Conservation (phyloP, 805 yeast species). For the Scheffersomyces spartinae region DNA sequence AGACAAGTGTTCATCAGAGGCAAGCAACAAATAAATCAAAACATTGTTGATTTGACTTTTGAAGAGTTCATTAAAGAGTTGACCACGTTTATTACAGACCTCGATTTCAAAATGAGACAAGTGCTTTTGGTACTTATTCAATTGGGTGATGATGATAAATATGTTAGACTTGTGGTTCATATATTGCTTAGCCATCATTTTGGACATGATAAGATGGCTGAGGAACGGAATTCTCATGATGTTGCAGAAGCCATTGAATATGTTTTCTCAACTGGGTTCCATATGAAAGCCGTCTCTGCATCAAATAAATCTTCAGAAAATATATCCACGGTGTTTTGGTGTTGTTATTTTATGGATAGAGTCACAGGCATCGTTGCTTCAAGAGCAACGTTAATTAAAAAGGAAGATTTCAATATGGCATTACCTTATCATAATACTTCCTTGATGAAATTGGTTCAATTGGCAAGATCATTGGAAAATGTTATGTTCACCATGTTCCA, state of each 20-base stretch:
- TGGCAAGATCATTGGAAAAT: conserved; percentile 14
- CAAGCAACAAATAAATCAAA: conserved; percentile 1
- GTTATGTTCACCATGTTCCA: conserved; percentile 12
- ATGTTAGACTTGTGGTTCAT: conserved; percentile 11
- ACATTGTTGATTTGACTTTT: conserved; percentile 4
- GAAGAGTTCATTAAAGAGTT: conserved; percentile 5
- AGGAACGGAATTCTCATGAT: conserved; percentile 20
- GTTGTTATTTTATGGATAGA: conserved; percentile 19
- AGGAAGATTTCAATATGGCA: conserved; percentile 22
- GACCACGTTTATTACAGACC: conserved; percentile 12
- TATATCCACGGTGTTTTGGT: conserved; percentile 31
- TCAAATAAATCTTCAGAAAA: background rate
- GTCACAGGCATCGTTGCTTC: conserved; percentile 18
- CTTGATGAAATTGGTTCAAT: conserved; percentile 15
- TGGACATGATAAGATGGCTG: conserved; percentile 14
- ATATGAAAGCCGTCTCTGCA: conserved; percentile 14
- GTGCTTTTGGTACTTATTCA: conserved; percentile 14
- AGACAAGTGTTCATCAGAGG: conserved; percentile 9
- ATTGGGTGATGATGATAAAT: conserved; percentile 20
- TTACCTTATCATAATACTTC: conserved; percentile 15
- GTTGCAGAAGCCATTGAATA: conserved; percentile 16
- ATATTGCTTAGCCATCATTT: conserved; percentile 15
- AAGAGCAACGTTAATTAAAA: conserved; percentile 15
- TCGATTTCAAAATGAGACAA: conserved; percentile 24
- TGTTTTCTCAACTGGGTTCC: conserved; percentile 14